A percentile compares a stretch with the other conserved stretches of the same genome.
These are phyloP conservation scores for Aspergillus aculeatus DNA, from an alignment of 2,329 filamentous ascomycete species.

Conservation along the genomic window DNA sequence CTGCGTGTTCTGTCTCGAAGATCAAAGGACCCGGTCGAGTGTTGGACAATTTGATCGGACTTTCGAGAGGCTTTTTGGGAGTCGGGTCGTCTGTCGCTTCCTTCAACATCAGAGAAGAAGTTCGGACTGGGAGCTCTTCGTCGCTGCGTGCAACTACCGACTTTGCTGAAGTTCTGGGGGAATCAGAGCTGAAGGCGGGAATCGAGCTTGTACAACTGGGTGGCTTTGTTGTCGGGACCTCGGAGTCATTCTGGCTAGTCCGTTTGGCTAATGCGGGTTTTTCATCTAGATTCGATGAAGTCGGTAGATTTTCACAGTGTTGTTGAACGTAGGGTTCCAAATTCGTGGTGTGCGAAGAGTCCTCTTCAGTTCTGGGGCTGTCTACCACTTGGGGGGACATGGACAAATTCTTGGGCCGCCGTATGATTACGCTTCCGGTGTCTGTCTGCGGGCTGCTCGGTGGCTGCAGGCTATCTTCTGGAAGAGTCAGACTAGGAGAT, in stretches of 20 bases:
- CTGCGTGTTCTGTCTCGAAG: constrained; percentile 20
- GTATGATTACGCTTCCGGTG: constrained; percentile 7
- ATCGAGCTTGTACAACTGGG: background rate
- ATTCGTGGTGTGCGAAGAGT: background rate
- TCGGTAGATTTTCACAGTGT: background rate
- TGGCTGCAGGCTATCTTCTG: background rate
- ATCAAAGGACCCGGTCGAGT: constrained; percentile 20
- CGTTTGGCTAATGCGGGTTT: background rate
- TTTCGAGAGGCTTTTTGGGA: constrained; percentile 30
- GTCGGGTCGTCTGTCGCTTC: constrained; percentile 12
- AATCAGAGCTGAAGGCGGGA: background rate
- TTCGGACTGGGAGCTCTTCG: background rate
- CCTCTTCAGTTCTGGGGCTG: background rate
- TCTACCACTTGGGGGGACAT: background rate
- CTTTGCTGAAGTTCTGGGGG: background rate
- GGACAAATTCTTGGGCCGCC: background rate
- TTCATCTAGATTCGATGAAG: background rate
- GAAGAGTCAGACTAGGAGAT: background rate
- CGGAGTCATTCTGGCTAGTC: background rate
- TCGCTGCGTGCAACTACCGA: constrained; percentile 2
- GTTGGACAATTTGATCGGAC: constrained; percentile 35
- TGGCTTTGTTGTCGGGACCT: background rate
- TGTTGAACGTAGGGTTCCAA: background rate
- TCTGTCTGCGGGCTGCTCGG: constrained; percentile 7
- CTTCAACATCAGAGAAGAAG: background rate